phyloP scores from a whole-genome alignment of 352 stramenopile genomes.

The Globisporangium irregulare region DNA sequence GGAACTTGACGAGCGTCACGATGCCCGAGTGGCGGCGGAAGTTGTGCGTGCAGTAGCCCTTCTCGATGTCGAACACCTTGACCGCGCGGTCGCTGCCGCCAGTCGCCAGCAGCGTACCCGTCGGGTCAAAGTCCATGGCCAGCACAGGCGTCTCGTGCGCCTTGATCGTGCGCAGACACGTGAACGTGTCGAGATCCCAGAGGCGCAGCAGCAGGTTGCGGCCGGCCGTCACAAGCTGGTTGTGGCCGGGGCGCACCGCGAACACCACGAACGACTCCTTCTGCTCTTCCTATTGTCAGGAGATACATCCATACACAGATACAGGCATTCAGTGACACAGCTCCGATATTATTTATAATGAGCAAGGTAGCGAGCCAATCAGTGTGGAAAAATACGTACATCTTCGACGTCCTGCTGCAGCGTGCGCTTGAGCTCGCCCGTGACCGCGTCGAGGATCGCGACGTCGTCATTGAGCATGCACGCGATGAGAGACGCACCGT shows the following conservation, averaged over 20 bases:
- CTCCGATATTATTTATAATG: too few relatives aligned
- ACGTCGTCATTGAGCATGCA: constrained; percentile 86
- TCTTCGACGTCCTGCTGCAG: constrained; percentile 75
- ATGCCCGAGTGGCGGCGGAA: constrained; percentile 87
- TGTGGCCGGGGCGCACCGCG: constrained; percentile 60
- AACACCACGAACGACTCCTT: constrained; percentile 87
- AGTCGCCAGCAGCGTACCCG: constrained; percentile 93
- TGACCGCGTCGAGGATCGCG: constrained; percentile 67
- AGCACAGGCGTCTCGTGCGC: constrained; percentile 75
- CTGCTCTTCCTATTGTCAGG: constrained; percentile 42
- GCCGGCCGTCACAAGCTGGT: constrained; percentile 83
- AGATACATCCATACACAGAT: not conserved
- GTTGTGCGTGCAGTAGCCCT: constrained; percentile 93
- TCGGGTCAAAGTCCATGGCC: constrained; percentile 87
- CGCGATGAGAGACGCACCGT: constrained; percentile 41
- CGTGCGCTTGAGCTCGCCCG: constrained; percentile 66
- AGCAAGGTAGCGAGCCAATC: too few relatives aligned
- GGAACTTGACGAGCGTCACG: constrained; percentile 86
- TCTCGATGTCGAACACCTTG: constrained; percentile 93
- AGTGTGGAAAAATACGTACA: constrained; percentile 16
- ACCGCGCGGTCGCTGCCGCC: constrained; percentile 94
- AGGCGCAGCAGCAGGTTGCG: constrained; percentile 82
- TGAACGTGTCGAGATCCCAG: constrained; percentile 83
- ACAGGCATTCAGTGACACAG: not conserved
- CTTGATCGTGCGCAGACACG: constrained; percentile 79